Evolutionary conservation across 2,329 filamentous ascomycete genomes (phyloP), one percentile per base, ranked within the genome.

Genomic region (Neopestalotiopsis rosae): DNA sequence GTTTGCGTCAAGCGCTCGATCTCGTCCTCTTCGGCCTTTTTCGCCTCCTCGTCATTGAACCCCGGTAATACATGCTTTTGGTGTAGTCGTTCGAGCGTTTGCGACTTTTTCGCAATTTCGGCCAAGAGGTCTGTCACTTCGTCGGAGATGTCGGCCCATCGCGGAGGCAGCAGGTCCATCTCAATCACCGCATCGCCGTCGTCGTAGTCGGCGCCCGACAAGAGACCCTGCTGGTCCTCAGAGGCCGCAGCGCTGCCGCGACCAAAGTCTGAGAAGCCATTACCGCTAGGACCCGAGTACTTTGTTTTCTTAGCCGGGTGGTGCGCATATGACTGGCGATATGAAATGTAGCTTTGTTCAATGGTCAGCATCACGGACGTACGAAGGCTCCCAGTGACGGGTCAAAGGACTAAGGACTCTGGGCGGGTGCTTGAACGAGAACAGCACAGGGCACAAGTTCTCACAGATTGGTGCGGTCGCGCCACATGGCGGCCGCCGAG

Each of bases 381-480:
- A 28, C 3, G 24, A n/a, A 24, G 30, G 12, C 32, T 20, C 10
- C 34, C 34, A 38, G 10, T 3, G 34, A 38, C 34, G 34, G 38
- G n/a, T 5, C 20, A 28, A 12, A 42, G n/a, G 65, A n/a, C 10
- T 42, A 28, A n/a, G 14, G 34, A n/a, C 10, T n/a, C 28, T 5
- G 17, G 45, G 65, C 14, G n/a, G n/a, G 34, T 34, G 14, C n/a
- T 17, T n/a, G 4, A 20, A 9, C 9, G 24, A 28, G 24, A 28
- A 28, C 14, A n/a, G 45, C 5, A 52, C 45, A 24, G 56, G 56
- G 56, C 67, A 49, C 65, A 67, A 67, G 61, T 79, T 28, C 89
- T 76, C 90, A 98, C 94, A 99, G 92, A 81, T 98, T 99, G 76
- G 96, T 99, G 84, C 96, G 92, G 88, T 99, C 96, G 86, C 96